phyloP scores from a whole-genome alignment of 441 rosid species.

The Corymbia citriodora region DNA sequence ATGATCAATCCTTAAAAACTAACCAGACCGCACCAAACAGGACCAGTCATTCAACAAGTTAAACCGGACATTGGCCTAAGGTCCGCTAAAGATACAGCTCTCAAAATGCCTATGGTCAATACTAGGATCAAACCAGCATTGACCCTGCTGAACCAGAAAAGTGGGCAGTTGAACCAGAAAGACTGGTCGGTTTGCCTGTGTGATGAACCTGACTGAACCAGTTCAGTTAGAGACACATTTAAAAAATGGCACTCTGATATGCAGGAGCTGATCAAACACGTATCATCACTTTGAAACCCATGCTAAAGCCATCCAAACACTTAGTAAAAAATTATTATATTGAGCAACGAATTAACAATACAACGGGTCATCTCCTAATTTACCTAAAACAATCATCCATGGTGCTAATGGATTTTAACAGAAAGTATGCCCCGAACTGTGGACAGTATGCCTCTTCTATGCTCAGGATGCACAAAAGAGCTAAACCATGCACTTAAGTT shows the following conservation, averaged over 20 bases:
- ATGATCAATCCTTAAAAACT: background rate
- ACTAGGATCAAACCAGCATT: background rate
- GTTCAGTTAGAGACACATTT: background rate
- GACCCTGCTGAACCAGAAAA: background rate
- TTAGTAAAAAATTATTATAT: background rate
- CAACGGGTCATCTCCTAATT: background rate
- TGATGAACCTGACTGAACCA: background rate
- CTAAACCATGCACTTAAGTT: background rate
- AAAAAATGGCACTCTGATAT: background rate
- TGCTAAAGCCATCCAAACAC: background rate
- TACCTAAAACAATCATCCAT: background rate
- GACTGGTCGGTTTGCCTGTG: background rate
- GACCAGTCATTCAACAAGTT: background rate
- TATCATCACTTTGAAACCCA: background rate
- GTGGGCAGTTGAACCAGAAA: background rate
- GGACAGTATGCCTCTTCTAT: background rate
- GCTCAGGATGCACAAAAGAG: background rate
- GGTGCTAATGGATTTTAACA: background rate
- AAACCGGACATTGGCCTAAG: background rate
- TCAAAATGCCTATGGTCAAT: background rate
- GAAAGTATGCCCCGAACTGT: background rate
- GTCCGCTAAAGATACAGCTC: background rate
- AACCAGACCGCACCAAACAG: background rate
- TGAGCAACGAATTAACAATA: background rate
- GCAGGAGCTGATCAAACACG: background rate